Evolutionary conservation across 805 yeast species (phyloP), one percentile per base, ranked within the genome.

Genomic region (Sporopachydermia lactativora): DNA sequence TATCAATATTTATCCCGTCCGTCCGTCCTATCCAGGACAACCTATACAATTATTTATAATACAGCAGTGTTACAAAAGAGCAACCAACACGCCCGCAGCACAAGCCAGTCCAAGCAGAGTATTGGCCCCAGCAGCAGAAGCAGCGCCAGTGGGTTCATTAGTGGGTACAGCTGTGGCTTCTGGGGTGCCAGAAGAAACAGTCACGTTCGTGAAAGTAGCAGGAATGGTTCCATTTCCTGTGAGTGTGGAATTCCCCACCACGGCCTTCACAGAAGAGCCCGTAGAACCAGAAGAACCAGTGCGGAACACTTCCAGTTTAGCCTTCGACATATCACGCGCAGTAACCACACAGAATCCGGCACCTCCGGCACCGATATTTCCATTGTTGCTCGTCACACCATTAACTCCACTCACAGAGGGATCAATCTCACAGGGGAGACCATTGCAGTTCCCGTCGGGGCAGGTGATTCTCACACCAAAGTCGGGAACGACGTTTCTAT

Each of bases 311-410:
- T 82, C 94, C 52, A 84, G 74, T 42, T 64, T 70, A 31, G 89
- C 94, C 41, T 64, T 66, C 31, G 81, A 65, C 41, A 71, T 68
- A 49, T 73, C 68, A 37, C 61, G 59, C 28, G 84, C 94, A 37
- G 94, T 83, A 39, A 83, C 80, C 40, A 84, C 81, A 68, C 95
- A 85, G 71, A 71, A 84, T n/a, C 71, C 67, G 35, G 80, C 94
- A 48, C 77, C 83, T 39, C 77, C 78, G 41, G 76, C 74, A 45
- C 76, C 75, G 38, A 58, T 52, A 19, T 68, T 49, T 31, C 65
- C 56, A 3, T 61, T 51, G 3, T 62, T 51, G 17, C 75, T 66
- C 15, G 52, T 47, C 28, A 75, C 70, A 40, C 65, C 66, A 62
- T 83, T 81, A 48, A 77, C 66, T 34, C 73, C 80, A 43, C 64